A percentile compares a stretch with the other conserved stretches of the same genome.
These are phyloP conservation scores for Pyrenophora teres DNA, from an alignment of 2,329 filamentous ascomycete species.

Conservation along the genomic window DNA sequence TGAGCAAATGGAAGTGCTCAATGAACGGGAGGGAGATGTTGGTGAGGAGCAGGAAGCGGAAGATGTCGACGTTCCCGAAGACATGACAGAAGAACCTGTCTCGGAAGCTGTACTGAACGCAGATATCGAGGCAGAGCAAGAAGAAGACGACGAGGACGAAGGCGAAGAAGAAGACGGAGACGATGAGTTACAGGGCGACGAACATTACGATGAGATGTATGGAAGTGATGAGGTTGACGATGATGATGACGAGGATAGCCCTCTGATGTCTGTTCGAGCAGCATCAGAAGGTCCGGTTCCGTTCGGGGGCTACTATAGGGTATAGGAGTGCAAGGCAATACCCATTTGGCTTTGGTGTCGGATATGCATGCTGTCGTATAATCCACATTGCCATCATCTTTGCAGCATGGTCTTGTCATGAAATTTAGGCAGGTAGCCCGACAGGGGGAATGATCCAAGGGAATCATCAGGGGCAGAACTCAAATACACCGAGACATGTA, in stretches of 20 bases:
- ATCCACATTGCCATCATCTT: not conserved
- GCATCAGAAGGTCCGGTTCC: slow-evolving; percentile 27
- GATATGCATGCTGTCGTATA: no score
- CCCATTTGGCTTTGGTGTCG: no score
- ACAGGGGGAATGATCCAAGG: not conserved
- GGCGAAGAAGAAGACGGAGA: slow-evolving; percentile 19
- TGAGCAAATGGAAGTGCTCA: slow-evolving; percentile 33
- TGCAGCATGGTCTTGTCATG: not conserved
- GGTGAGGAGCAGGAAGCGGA: slow-evolving; percentile 21
- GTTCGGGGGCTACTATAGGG: slow-evolving; percentile 32
- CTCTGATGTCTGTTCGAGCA: slow-evolving; percentile 16
- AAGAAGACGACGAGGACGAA: slow-evolving; percentile 22
- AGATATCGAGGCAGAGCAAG: slow-evolving; percentile 23
- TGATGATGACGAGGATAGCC: slow-evolving; percentile 21
- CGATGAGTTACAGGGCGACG: slow-evolving; percentile 20
- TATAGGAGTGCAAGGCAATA: slow-evolving; percentile 5
- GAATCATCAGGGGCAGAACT: no score
- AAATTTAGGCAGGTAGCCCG: not conserved
- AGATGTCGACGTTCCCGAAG: slow-evolving; percentile 35
- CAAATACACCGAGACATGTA: no score
- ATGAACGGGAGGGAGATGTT: slow-evolving; percentile 7
- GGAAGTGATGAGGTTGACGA: slow-evolving; percentile 18
- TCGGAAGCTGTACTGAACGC: slow-evolving; percentile 30
- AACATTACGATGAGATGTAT: slow-evolving; percentile 23
- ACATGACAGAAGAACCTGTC: slow-evolving; percentile 39